These are phyloP conservation scores for Talaromyces stipitatus DNA, from an alignment of 495 filamentous ascomycete species.

Conservation along the genomic window DNA sequence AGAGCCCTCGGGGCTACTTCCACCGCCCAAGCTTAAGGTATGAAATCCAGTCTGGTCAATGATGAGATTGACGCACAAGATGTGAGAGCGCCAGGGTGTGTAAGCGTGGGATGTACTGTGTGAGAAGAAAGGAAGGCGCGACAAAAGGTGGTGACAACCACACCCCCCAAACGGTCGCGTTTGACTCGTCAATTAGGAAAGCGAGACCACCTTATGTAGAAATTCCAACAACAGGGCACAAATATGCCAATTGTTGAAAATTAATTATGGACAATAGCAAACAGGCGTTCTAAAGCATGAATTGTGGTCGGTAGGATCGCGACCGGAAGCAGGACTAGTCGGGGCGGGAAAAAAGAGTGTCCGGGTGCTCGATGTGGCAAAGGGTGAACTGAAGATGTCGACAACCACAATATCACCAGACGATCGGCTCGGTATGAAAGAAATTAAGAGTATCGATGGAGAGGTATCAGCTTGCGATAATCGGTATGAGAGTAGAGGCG, in stretches of 20 bases:
- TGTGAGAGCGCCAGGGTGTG: background rate
- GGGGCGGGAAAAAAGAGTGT: background rate
- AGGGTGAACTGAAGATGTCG: background rate
- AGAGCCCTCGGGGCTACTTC: slow-evolving; percentile 2
- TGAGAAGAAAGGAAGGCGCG: background rate
- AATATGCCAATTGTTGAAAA: background rate
- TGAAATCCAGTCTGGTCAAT: slow-evolving; percentile 2
- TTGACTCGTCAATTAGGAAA: background rate
- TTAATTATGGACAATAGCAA: background rate
- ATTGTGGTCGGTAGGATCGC: background rate
- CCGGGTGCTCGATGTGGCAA: background rate
- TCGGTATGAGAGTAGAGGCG: background rate
- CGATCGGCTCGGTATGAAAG: background rate
- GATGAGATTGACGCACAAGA: background rate
- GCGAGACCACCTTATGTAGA: background rate
- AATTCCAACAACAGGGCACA: background rate
- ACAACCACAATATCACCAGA: background rate
- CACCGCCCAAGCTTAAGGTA: background rate
- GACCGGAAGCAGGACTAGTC: background rate
- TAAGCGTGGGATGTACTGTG: background rate
- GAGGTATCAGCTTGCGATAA: background rate
- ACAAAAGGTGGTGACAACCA: background rate
- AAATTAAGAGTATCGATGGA: background rate
- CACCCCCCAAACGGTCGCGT: background rate
- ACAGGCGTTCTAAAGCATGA: background rate